Evolutionary conservation across 805 yeast genomes (phyloP).

Genomic region (Myxozyma vanderwaltii): DNA sequence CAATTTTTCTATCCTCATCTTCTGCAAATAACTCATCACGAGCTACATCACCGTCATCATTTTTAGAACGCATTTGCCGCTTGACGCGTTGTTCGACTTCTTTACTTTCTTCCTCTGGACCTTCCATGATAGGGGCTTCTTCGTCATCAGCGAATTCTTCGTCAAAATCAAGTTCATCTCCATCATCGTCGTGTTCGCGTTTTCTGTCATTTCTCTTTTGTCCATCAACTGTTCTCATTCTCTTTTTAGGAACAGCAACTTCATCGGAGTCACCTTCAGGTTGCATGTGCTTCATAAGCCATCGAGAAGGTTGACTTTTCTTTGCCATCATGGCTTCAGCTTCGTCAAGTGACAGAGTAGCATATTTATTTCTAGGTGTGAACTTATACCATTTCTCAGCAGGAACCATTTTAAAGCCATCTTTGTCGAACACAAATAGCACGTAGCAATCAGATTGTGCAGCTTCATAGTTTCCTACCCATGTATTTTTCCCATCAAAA

Average conservation of each 20-base stretch:
- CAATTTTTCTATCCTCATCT: slow-evolving; percentile 73
- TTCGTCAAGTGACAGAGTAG: slow-evolving; percentile 91
- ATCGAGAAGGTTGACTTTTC: slow-evolving; percentile 76
- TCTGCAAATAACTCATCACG: slow-evolving; percentile 55
- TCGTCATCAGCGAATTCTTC: slow-evolving; percentile 99
- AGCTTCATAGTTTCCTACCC: slow-evolving; percentile 96
- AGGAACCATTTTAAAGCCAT: slow-evolving; percentile 91
- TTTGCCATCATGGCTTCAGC: slow-evolving; percentile 90
- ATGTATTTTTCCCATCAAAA: slow-evolving; percentile 89
- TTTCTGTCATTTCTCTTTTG: slow-evolving; percentile 41
- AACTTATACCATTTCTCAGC: slow-evolving; percentile 92
- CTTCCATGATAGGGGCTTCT: slow-evolving; percentile 97
- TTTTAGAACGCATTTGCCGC: slow-evolving; percentile 60
- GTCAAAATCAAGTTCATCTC: slow-evolving; percentile 90
- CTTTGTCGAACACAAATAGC: slow-evolving; percentile 77
- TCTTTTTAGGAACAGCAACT: slow-evolving; percentile 32
- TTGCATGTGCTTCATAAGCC: slow-evolving; percentile 86
- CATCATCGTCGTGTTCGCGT: slow-evolving; percentile 66
- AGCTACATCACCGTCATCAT: slow-evolving; percentile 21
- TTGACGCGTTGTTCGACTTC: slow-evolving; percentile 80
- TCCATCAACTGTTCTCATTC: slow-evolving; percentile 54
- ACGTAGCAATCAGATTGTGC: slow-evolving; percentile 85
- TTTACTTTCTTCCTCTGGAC: slow-evolving; percentile 91
- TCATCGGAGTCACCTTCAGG: slow-evolving; percentile 38
- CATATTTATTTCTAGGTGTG: slow-evolving; percentile 90